Base-by-base conservation (phyloP, 2,329 filamentous ascomycete species). In the Cercospora brassicicola region DNA sequence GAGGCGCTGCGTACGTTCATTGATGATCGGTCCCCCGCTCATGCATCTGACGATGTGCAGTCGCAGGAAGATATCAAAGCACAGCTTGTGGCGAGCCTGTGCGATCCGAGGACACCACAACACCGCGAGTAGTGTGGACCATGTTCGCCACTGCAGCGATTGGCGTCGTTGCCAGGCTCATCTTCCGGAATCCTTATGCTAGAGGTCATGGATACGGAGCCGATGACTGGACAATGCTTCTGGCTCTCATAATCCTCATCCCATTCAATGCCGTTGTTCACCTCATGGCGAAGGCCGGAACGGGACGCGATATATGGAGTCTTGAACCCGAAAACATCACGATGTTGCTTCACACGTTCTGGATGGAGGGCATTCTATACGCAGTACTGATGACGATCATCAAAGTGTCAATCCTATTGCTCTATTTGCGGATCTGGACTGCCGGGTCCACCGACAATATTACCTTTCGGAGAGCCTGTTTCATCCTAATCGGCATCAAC, bases 371-470 rank as follows among this genome's bases (percentile, higher is more conserved):
- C 30, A 59, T 67, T 28, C 42, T 67, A 15, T 67, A 67, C 62
- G 59, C 56, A 42, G 45, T 65, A 23, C n/a, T 67, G 13, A 67
- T 67, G 65, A 45, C 53, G n/a, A 31, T 61, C 36, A 61, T 59
- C 33, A 65, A 67, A 48, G 63, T 67, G 3, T 64, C 61, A 20
- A 67, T 67, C 23, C 23, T 67, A 5, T 31, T 65, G 53, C 65
- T 67, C 11, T 67, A 67, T 45, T 42, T 65, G 28, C 51, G 65
- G 39, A 65, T 67, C 30, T 67, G 65, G 65, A 66, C 64, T 10
- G 60, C 56, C 56, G 64, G 42, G 3, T 61, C 45, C 26, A 39
- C 53, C 15, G 28, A 39, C 26, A 61, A 57, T 36, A 20, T 39
- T 9, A 48, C 36, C 36, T 66, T 66, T 62, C 57, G 64, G 11